Percentiles rank a stretch among this genome's conserved stretches.
phyloP scores from a whole-genome alignment of 225 moss, liverwort and hornwort genomes.

The Takakia lepidozioides region DNA sequence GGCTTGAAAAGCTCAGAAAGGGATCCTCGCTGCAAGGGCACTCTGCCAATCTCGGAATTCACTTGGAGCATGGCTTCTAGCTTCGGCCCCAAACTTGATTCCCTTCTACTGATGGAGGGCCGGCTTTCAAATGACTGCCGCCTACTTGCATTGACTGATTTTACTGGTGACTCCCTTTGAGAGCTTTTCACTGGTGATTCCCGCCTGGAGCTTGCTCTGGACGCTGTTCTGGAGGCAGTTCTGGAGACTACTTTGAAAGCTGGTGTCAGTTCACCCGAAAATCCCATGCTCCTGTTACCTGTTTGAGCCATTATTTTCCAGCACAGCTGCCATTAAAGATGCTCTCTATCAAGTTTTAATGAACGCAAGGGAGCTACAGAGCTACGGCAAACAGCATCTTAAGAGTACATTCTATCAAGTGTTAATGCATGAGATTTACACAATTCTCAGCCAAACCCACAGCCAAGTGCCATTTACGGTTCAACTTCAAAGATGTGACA shows the following conservation, averaged over 20 bases:
- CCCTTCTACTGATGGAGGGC: slow-evolving; percentile 16
- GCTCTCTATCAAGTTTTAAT: no score
- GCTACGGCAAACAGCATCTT: no score
- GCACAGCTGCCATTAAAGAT: no score
- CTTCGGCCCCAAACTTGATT: slow-evolving; percentile 42
- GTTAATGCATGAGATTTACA: no score
- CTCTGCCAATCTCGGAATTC: slow-evolving; percentile 29
- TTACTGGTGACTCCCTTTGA: slow-evolving; percentile 14
- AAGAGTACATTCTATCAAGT: no score
- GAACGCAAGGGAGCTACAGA: no score
- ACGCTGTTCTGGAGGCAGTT: slow-evolving; percentile 24
- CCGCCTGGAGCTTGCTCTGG: slow-evolving; percentile 31
- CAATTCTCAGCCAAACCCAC: no score
- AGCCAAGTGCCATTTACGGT: no score
- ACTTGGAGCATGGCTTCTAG: slow-evolving; percentile 50
- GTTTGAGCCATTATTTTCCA: no score
- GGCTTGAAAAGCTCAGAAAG: slow-evolving; percentile 12
- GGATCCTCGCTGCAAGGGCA: slow-evolving; percentile 21
- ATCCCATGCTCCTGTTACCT: slow-evolving; percentile 20
- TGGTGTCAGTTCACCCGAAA: slow-evolving; percentile 10
- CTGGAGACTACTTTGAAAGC: slow-evolving; percentile 14
- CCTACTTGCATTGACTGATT: slow-evolving; percentile 6
- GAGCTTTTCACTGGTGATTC: slow-evolving; percentile 36
- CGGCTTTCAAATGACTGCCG: slow-evolving; percentile 27
- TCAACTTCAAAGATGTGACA: no score